Evolutionary conservation across 176 grass and related monocot species (phyloP), one percentile per base, ranked within the genome.

Genomic region (Ensete glaucum): DNA sequence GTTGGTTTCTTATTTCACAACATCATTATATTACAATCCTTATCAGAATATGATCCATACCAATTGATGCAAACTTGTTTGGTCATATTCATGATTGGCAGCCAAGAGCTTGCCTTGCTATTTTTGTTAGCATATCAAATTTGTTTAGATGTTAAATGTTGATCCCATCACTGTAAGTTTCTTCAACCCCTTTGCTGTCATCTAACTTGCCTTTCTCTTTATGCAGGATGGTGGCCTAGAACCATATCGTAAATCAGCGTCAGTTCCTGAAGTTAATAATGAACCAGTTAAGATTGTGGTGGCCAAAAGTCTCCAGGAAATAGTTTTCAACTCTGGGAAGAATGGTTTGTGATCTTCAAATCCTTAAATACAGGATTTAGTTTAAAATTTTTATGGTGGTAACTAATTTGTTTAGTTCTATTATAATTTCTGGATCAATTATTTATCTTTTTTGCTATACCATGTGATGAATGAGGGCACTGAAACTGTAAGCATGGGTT

Each of bases 251-350:
- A 99, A 99, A 73, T 99, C 95, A 3, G 88, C 91, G 79, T 82
- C 90, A 67, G 89, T 99, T 80, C 95, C 90, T 9, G 90, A 91
- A 73, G 81, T 69, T 34, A 99, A 94, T 27, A 75, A 89, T 9
- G 90, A 94, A 71, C 90, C 95, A 55, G 95, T 99, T 4, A 99
- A 99, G 73, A 73, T 94, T 8, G 88, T 89, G 50, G 95, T 99
- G 3, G 88, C 84, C 76, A 86, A 99, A 79, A 99, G 53, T 68
- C 22, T 99, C 55, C 49, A 83, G 8, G 90, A 98, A 17, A 21
- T 91, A 26, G 88, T 99, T 52, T 84, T 94, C 51, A 91, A 91
- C 16, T 99, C 90, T 78, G 90, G 95, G 65, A 99, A 99, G 80
- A 81, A 99, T 82, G 95, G 95, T 99, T 89, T 9, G 15, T 2